These are phyloP conservation scores for Schizothecium vesticola DNA, from an alignment of 495 filamentous ascomycete species.

Conservation along the genomic window DNA sequence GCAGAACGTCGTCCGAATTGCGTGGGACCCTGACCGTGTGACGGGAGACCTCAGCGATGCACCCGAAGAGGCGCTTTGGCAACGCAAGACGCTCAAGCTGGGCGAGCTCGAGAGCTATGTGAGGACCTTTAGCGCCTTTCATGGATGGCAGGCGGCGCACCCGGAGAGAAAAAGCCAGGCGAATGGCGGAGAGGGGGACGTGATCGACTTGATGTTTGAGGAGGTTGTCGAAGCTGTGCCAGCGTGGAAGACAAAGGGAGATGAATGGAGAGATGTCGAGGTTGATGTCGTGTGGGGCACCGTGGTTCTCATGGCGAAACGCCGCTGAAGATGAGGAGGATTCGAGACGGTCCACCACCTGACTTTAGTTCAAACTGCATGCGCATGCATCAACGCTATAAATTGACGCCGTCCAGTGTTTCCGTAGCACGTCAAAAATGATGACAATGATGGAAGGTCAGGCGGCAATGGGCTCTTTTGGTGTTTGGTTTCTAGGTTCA, in stretches of 20 bases:
- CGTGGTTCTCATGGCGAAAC: conserved; percentile 48
- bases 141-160: conserved; percentile 49
- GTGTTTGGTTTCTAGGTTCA: neutral
- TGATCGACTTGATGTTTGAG: conserved; percentile 54
- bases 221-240: conserved; percentile 41
- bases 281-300: conserved; percentile 53
- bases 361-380: neutral
- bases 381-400: too few species aligned
- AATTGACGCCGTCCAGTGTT: neutral
- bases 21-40: conserved; percentile 50
- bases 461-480: neutral
- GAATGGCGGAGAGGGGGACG: conserved; percentile 47
- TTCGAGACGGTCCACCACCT: neutral
- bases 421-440: neutral
- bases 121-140: conserved; percentile 52
- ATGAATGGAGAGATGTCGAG: conserved; percentile 43
- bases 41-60: conserved; percentile 22
- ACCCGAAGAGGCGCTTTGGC: conserved; percentile 44
- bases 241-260: conserved; percentile 45
- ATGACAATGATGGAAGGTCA: neutral
- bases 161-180: conserved; percentile 39
- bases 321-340: conserved; percentile 20
- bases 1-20: conserved; percentile 45
- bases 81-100: conserved; percentile 48
- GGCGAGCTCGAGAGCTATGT: conserved; percentile 51